Base-by-base conservation (phyloP, 768 basidiomycete genomes). In the Clitopilus passeckerianus region DNA sequence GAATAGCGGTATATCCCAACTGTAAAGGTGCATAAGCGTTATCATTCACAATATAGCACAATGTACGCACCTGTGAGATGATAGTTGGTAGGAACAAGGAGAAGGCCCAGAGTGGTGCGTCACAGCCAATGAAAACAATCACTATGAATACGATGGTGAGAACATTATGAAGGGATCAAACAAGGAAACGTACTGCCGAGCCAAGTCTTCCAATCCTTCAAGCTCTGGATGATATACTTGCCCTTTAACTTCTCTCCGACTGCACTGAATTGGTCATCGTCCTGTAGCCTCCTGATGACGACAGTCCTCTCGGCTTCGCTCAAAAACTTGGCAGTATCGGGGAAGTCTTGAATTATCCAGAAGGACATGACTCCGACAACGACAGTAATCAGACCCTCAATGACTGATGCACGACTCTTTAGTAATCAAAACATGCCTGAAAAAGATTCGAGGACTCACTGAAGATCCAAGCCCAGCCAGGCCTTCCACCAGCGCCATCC, bases 311-410 rank as follows among this genome's bases (percentile, higher is more conserved):
- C 90, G 2, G 74, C 80, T 63, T 89, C 86, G n/a, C 78, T 80
- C 5, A 92, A 75, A 74, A 91, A 92, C 63, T 80, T 87, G 24
- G 90, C 90, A 0, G 85, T 89, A 65, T 92, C 89, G 1, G 90
- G 90, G 72, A 92, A 92, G 68, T 92, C 90, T 65, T 90, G 85
- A 60, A 92, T 83, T 66, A 91, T 83, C 79, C 81, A 91, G 74
- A 85, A 91, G 1, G 88, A 90, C 9, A 76, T 68, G 20, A 68
- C 68, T 9, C 86, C 88, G 5, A 86, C 87, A 18, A 90, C 15
- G 24, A 91, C 77, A 0, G 90, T 91, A 14, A 73, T 74, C 37
- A 91, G 71, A n/a, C 89, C 90, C 66, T 90, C 86, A 14, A 90
- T 61, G 57, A 90, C 78, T 74, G 61, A 59, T 53, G 61, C 56